Base-by-base conservation (phyloP, 1,284 basidiomycete genomes). In the Boletus hoseneyae region DNA sequence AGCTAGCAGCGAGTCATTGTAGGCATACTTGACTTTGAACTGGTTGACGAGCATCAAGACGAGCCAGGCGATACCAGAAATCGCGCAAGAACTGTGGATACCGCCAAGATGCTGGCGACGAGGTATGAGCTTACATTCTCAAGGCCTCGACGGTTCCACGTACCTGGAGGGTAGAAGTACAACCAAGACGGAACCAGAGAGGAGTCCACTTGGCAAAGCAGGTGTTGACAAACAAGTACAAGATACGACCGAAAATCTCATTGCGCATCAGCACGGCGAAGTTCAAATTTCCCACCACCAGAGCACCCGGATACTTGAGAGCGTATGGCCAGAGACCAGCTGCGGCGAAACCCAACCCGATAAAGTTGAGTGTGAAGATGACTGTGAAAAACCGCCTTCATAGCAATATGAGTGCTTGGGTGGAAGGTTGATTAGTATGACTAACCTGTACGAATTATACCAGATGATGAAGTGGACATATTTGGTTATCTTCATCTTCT, bases 151-250 rank as follows among this genome's bases (percentile, higher is more conserved):
- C 11, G 19, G 44, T 34, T n/a, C 25, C 43, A 39, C 54, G 40
- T 56, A 81, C 81, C 72, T 85, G 83, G 30, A 87, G 75, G 8
- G 80, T 76, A 16, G 85, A 86, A 3, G 85, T 87, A 65, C 83
- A 84, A 16, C 75, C 80, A 10, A 87, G 71, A 47, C 85, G 76
- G 68, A 78, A 86, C 75, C 77, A 83, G 21, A 88, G 70, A 30
- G 86, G 85, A 3, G 85, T 68, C 85, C 85, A 87, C 80, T 87
- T 87, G 7, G 84, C 83, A 50, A 80, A 79, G 45, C 60, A 61
- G 0, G 72, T 77, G 61, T 79, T 81, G 53, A 77, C 74, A 41
- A 78, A 64, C 47, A 70, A 53, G 54, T 81, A 82, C 19, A 82
- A 55, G 35, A 74, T 56, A 34, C 79, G 78, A 12, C 80, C 77